Conservation (phyloP, 352 stramenopile genomes). For the Phytophthora crassamura region DNA sequence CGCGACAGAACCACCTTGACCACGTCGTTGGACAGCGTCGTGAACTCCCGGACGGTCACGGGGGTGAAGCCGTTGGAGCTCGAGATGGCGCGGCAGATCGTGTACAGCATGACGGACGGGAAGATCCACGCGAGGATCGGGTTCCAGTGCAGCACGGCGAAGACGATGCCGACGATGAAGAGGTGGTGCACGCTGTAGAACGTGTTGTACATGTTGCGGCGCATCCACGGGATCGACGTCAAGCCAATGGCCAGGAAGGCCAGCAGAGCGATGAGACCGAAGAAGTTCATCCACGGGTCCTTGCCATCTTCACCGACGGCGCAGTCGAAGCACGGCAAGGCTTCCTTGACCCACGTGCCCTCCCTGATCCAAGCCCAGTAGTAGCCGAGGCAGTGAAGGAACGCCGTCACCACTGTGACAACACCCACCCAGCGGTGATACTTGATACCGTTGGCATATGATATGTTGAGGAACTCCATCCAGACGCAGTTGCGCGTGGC, state of each 20-base stretch:
- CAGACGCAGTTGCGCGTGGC: too few species aligned
- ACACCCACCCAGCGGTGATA: too few species aligned
- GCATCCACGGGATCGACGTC: constrained; percentile 48
- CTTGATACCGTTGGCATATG: too few species aligned
- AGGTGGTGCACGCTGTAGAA: constrained; percentile 61
- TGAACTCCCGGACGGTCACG: constrained; percentile 41
- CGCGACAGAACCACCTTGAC: constrained; percentile 46
- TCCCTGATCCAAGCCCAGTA: too few species aligned
- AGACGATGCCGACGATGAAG: constrained; percentile 52
- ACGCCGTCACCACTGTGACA: too few species aligned
- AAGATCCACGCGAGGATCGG: constrained; percentile 49
- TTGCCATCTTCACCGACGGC: too few species aligned
- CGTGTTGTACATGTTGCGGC: constrained; percentile 47
- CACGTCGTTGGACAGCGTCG: constrained; percentile 31
- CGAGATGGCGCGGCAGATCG: constrained; percentile 43
- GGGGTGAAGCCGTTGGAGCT: constrained; percentile 39
- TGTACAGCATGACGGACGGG: constrained; percentile 47
- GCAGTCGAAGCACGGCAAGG: too few species aligned
- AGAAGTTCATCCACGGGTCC: constrained; percentile 49
- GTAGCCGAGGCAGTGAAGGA: too few species aligned
- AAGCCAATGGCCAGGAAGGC: constrained; percentile 49
- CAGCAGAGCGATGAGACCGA: constrained; percentile 40
- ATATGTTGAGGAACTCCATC: too few species aligned
- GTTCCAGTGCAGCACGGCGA: constrained; percentile 52
- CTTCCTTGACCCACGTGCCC: too few species aligned